These are phyloP conservation scores for Piedraia hortae DNA, from an alignment of 2,329 filamentous ascomycete species.

Conservation along the genomic window DNA sequence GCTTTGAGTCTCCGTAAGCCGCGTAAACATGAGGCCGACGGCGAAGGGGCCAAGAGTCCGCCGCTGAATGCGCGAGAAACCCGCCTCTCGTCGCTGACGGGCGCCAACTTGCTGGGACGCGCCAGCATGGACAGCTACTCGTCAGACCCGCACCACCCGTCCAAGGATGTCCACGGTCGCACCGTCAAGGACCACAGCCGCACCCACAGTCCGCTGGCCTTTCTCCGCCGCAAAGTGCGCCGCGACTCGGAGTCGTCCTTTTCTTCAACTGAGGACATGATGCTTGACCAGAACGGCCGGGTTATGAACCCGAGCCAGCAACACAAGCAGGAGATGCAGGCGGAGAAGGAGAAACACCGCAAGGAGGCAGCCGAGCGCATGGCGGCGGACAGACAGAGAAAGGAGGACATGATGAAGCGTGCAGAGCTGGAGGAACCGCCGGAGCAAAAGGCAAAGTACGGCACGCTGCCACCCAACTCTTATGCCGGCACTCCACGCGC, in stretches of 20 bases:
- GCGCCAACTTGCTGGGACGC: conserved; percentile 4
- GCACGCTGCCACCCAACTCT: conserved; percentile 28
- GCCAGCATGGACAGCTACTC: conserved; percentile 3
- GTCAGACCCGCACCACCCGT: conserved; percentile 1
- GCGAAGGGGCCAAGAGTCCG: conserved; percentile 1
- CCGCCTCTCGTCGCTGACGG: conserved; percentile 7
- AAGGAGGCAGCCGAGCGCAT: conserved; percentile 18
- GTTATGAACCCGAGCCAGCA: conserved; percentile 22
- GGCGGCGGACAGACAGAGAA: conserved; percentile 19
- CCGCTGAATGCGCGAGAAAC: conserved; percentile 4
- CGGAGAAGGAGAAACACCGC: conserved; percentile 18
- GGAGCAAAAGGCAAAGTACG: conserved; percentile 31
- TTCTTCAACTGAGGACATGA: conserved; percentile 13
- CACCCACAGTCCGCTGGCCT: conserved; percentile 11
- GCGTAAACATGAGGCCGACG: conserved; percentile 7
- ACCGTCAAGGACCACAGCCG: conserved; percentile 8
- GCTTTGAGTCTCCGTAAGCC: conserved; percentile 17
- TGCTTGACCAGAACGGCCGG: conserved; percentile 23
- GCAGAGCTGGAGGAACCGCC: conserved; percentile 27
- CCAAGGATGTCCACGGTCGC: conserved; percentile 3
- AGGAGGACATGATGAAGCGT: conserved; percentile 19
- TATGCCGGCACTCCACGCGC: conserved; percentile 25
- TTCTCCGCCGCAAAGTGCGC: conserved; percentile 10
- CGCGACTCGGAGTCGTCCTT: conserved; percentile 10
- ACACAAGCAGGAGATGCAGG: conserved; percentile 21